Evolutionary conservation across 108 stramenopile species (phyloP), one percentile per base, ranked within the genome.

Genomic region (Phaeodactylum tricornutum): DNA sequence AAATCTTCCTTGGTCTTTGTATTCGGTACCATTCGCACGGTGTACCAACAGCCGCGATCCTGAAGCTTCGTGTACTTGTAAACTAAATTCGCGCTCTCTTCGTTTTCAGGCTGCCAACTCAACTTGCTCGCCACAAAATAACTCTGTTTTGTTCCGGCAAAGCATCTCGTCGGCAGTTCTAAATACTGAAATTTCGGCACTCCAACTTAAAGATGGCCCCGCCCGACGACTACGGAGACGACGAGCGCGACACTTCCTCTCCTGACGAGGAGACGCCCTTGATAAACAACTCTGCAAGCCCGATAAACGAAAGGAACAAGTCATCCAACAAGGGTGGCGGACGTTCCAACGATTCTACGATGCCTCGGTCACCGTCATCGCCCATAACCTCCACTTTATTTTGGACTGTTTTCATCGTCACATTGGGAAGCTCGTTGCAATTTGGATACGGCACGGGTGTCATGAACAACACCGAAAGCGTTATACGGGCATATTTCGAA

Each of bases 381-480:
- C n/a, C 33, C 33, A 11, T 34, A 12, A 34, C 8, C 33, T 34
- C 11, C 11, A 34, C 33, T n/a, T 49, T 66, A 2, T 37, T 66
- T 4, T 20, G 32, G 2, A 66, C 64, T 1, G 59, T 66, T 24
- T 9, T 59, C 3, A 41, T 58, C 11, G 57, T 59, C 17, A 66
- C 64, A 20, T 31, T 64, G 14, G 64, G 64, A 0, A 52, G 50
- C 3, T 66, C 64, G 23, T 33, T 66, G 19, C 64, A 66, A 47
- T 66, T 66, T 52, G 64, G 64, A 11, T 66, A 66, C 31, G 64
- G 47, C 33, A 34, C 64, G 8, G 64, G 64, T 22, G 64, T 66
- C 24, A 58, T 59, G 64, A 66, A 66, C 57, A 66, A 66, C 32
- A 33, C 51, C 35, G 57, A 66, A 32, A 57, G 27, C 2, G 52